phyloP scores from a whole-genome alignment of 208 protist species.

The Novymonas esmeraldas region DNA sequence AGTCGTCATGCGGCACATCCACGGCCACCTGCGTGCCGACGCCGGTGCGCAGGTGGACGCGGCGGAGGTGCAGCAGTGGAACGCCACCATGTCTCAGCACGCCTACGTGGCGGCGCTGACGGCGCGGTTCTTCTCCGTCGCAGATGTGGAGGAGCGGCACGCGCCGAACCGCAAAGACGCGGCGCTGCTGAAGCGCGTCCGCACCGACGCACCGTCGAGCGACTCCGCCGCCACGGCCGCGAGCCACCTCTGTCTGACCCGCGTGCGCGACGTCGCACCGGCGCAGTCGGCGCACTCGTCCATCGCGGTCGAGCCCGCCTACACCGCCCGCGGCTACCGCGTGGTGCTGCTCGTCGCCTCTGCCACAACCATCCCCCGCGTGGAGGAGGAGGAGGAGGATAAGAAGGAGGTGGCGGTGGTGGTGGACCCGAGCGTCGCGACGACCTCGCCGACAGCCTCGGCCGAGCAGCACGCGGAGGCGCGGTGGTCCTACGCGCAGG shows the following conservation, averaged over 20 bases:
- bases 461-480: neutral
- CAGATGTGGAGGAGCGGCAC: constrained; percentile 11
- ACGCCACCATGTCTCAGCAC: constrained; percentile 42
- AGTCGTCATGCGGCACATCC: constrained; percentile 50
- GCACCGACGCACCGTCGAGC: neutral
- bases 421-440: neutral
- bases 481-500: constrained; percentile 16
- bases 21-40: constrained; percentile 32
- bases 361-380: neutral
- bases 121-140: constrained; percentile 30
- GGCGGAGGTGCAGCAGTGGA: constrained; percentile 48
- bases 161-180: constrained; percentile 14
- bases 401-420: neutral
- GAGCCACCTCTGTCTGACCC: too few relatives aligned
- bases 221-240: too few relatives aligned
- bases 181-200: constrained; percentile 12
- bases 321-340: constrained; percentile 36
- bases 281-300: neutral
- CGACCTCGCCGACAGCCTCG: neutral
- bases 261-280: too few relatives aligned
- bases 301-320: constrained; percentile 24
- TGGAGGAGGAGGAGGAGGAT: neutral
- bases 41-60: too few relatives aligned
- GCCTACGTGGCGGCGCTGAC: constrained; percentile 37
- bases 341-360: constrained; percentile 23